A percentile compares a stretch with the other conserved stretches of the same genome.
Evolutionary conservation across 169 alveolate species (phyloP).

Genomic region (Cryptosporidium tyzzeri): DNA sequence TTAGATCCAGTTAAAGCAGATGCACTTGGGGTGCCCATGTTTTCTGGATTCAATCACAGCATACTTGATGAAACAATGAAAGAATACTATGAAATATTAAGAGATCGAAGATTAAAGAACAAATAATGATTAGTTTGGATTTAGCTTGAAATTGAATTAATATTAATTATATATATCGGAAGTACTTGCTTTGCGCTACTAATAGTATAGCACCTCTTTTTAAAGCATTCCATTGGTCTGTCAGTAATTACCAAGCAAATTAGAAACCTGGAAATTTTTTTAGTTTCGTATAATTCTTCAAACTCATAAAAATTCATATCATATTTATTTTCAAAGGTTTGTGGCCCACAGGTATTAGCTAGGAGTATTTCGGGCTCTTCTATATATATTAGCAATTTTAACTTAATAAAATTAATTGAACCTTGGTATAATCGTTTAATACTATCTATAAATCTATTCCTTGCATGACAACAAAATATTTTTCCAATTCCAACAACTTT

Average conservation of each 20-base stretch:
- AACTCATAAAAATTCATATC: slow-evolving; percentile 10
- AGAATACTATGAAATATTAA: slow-evolving; percentile 35
- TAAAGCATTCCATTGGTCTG: neutral
- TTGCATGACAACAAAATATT: slow-evolving; percentile 52
- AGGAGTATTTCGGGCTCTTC: slow-evolving; percentile 63
- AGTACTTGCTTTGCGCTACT: slow-evolving; percentile 13
- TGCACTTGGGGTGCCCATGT: slow-evolving; percentile 73
- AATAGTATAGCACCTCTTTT: neutral
- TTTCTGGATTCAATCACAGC: slow-evolving; percentile 42
- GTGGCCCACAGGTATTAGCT: slow-evolving; percentile 39
- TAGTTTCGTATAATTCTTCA: slow-evolving; percentile 4
- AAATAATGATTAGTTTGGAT: neutral
- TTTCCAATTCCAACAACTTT: slow-evolving; percentile 21
- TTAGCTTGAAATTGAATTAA: slow-evolving; percentile 1
- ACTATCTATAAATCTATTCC: slow-evolving; percentile 32
- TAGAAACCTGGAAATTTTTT: slow-evolving; percentile 39
- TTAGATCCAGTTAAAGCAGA: slow-evolving; percentile 72
- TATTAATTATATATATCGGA: slow-evolving; percentile 59
- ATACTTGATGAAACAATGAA: slow-evolving; percentile 26
- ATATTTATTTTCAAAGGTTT: slow-evolving; percentile 8
- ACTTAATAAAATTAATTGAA: slow-evolving; percentile 1
- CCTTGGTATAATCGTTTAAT: neutral
- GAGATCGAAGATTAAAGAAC: neutral
- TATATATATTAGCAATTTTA: slow-evolving; percentile 28
- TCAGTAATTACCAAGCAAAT: slow-evolving; percentile 47